These are phyloP conservation scores for Arachis monticola DNA, from an alignment of 331 rosid genomes.

Conservation along the genomic window DNA sequence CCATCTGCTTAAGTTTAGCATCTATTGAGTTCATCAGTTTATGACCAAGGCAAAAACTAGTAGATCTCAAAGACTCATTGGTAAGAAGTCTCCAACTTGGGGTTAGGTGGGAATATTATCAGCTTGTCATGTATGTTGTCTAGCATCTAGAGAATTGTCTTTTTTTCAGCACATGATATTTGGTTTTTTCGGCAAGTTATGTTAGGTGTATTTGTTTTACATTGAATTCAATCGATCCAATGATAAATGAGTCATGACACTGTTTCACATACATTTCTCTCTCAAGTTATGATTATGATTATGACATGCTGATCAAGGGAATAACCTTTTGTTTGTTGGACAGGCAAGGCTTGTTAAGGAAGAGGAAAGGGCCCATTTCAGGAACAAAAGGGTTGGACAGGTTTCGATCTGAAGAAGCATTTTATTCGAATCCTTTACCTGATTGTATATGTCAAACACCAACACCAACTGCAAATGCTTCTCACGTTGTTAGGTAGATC, in stretches of 20 bases:
- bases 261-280: too few species aligned
- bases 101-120: neutral
- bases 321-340: slow-evolving; percentile 10
- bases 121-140: neutral
- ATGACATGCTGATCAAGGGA: neutral
- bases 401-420: slow-evolving; percentile 95
- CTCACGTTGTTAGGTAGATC: slow-evolving; percentile 33
- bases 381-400: slow-evolving; percentile 95
- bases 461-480: slow-evolving; percentile 41
- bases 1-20: neutral
- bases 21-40: neutral
- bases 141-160: neutral
- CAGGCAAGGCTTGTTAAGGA: slow-evolving; percentile 86
- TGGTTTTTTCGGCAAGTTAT: neutral
- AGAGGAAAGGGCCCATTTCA: slow-evolving; percentile 92
- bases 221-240: too few species aligned
- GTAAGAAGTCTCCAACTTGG: neutral
- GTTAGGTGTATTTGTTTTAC: too few species aligned
- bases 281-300: neutral
- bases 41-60: neutral
- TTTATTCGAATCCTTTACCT: slow-evolving; percentile 87
- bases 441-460: slow-evolving; percentile 82
- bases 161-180: neutral
- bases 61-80: neutral
- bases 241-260: too few species aligned